A percentile compares a stretch with the other conserved stretches of the same genome.
Evolutionary conservation across 345 rosid genomes (phyloP).

Genomic region (Pistacia vera): DNA sequence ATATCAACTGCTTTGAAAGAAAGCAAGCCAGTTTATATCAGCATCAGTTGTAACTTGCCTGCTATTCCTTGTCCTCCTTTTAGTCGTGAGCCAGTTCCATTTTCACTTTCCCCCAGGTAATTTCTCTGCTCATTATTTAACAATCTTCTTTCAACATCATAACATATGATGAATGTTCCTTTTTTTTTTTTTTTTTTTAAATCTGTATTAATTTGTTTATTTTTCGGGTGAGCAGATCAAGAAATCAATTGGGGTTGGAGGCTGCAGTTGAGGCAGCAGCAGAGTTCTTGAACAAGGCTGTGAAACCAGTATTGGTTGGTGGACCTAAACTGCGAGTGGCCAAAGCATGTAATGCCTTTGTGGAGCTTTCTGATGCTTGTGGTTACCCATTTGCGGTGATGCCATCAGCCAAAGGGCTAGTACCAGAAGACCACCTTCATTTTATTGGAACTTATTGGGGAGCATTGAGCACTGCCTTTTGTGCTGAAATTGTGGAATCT

Average conservation of each 20-base stretch:
- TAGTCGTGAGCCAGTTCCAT: constrained; percentile 46
- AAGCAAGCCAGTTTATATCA: constrained; percentile 73
- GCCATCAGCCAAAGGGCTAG: constrained; percentile 70
- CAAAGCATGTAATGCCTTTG: constrained; percentile 50
- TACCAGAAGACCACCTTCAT: constrained; percentile 66
- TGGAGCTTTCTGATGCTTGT: constrained; percentile 55
- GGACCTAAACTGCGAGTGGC: constrained; percentile 66
- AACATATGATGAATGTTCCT: constrained; percentile 1
- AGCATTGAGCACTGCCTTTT: constrained; percentile 63
- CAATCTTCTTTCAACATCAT: background rate
- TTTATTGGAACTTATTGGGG: constrained; percentile 83
- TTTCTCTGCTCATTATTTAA: background rate
- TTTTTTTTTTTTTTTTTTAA: constrained; percentile 9
- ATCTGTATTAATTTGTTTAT: too few species aligned
- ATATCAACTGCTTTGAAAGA: constrained; percentile 53
- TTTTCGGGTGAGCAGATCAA: constrained; percentile 17
- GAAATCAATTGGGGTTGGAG: constrained; percentile 52
- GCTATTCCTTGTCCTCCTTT: constrained; percentile 57
- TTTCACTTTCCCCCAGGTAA: constrained; percentile 47
- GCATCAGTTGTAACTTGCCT: constrained; percentile 58
- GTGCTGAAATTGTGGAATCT: constrained; percentile 76
- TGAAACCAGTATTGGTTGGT: constrained; percentile 68
- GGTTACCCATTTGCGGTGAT: constrained; percentile 62
- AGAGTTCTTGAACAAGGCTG: constrained; percentile 68
- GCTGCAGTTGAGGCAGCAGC: constrained; percentile 69